Base-by-base conservation (phyloP, 257 asterid species). In the Solanum sparsipilum region DNA sequence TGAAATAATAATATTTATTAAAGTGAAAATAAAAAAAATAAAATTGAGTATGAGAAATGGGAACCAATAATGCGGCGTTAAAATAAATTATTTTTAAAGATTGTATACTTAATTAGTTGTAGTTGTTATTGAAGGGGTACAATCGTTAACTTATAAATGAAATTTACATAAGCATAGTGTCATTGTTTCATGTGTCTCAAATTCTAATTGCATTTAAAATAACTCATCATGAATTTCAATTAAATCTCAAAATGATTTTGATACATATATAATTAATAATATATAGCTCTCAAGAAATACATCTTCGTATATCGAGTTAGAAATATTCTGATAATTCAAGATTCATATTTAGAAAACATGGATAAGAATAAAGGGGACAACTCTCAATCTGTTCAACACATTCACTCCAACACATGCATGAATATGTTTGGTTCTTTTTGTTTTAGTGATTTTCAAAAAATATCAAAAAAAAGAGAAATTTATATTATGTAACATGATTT, bases 331-430 rank as follows among this genome's bases (percentile, higher is more conserved):
- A 71, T 71, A 3, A 71, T 71, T 12, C 4, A 71, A 16, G 4
- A 71, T 71, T 16, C 6, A 16, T 71, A 15, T 7, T 71, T 6
- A 0, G 0, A 13, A 6, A 70, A 15, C 0, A 31, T 13, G 21
- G 2, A 70, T 70, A 31, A 0, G 0, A 29, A 4, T 0, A 4
- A 13, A 6, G 6, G 38, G 0, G 12, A 0, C 2, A 68, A 70
- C 5, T 29, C 12, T 71, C 13, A 1, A 71, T 7, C 13, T 18
- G 39, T 1, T 31, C 13, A 76, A 6, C 23, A n/a, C 4, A n/a
- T 39, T 38, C 46, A 31, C 3, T 72, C 20, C 2, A n/a, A 38
- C 11, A 36, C 21, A 75, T 74, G 29, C 44, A 72, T 36, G 52
- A 74, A 35, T 21, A 35, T 32, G 13, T 74, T 74, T 35, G 29